phyloP scores from a whole-genome alignment of 75 land plant genomes.

The Cupressus sempervirens region DNA sequence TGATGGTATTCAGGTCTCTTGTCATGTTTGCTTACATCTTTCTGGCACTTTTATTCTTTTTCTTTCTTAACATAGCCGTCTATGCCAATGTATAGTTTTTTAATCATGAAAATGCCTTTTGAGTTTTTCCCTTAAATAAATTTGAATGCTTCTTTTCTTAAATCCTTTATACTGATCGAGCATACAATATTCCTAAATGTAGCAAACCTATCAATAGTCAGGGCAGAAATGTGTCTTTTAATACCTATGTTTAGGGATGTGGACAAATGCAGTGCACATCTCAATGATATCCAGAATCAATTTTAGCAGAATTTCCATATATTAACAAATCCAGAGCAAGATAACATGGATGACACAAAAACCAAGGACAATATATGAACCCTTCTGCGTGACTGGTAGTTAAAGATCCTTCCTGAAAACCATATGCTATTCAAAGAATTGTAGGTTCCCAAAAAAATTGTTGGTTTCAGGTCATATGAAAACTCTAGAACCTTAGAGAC shows the following conservation, averaged over 20 bases:
- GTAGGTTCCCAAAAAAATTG: too few relatives aligned
- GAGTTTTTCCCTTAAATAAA: background rate
- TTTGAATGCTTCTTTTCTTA: background rate
- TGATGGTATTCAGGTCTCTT: conserved; percentile 89
- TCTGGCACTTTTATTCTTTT: background rate
- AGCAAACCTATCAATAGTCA: background rate
- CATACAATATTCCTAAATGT: background rate
- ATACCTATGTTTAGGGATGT: background rate
- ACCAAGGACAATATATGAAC: too few relatives aligned
- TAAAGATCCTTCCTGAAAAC: too few relatives aligned
- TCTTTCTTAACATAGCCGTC: background rate
- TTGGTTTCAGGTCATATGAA: too few relatives aligned
- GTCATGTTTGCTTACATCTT: background rate
- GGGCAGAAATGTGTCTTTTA: background rate
- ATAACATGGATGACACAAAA: background rate
- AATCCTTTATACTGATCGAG: background rate
- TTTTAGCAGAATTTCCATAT: background rate
- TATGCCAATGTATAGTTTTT: background rate
- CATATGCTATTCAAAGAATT: too few relatives aligned
- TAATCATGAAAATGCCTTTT: background rate
- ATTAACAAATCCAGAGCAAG: background rate
- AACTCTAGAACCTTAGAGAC: too few relatives aligned
- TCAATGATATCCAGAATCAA: background rate
- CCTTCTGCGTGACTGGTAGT: too few relatives aligned
- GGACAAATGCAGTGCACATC: background rate